Conservation (phyloP, 208 protist species). For the Vickermania spadyakhi region DNA sequence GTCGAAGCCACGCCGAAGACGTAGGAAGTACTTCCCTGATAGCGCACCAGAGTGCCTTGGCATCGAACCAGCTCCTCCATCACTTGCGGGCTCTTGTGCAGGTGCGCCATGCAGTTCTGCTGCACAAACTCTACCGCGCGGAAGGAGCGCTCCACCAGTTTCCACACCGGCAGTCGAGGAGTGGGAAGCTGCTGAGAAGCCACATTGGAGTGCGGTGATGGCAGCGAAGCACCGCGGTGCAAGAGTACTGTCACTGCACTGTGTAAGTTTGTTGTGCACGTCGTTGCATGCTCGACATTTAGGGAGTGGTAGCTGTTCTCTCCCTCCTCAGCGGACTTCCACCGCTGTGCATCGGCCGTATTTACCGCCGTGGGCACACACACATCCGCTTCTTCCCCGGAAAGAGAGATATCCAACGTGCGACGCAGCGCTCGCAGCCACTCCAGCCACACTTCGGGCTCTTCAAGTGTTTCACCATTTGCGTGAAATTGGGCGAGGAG, state of each 20-base stretch:
- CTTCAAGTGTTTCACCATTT: background rate
- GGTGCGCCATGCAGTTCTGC: slow-evolving; percentile 55
- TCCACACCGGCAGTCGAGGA: slow-evolving; percentile 4
- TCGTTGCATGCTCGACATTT: no score
- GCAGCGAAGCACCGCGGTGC: background rate
- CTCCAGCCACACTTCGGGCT: background rate
- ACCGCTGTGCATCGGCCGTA: background rate
- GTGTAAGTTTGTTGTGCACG: no score
- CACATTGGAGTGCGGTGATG: background rate
- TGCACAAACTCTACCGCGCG: slow-evolving; percentile 61
- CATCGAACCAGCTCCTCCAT: slow-evolving; percentile 33
- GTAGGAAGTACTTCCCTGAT: slow-evolving; percentile 21
- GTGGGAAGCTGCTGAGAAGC: background rate
- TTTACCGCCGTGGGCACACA: background rate
- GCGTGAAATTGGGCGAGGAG: background rate
- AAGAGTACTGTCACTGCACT: no score
- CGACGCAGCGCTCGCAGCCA: background rate
- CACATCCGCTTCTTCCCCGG: background rate
- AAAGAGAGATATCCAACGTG: background rate
- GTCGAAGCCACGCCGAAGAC: slow-evolving; percentile 13
- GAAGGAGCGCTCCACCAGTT: slow-evolving; percentile 42
- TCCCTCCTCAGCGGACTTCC: no score
- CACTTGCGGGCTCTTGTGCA: slow-evolving; percentile 24
- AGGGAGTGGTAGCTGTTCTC: no score
- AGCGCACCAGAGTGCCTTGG: slow-evolving; percentile 34